These are phyloP conservation scores for Populus alba DNA, from an alignment of 345 rosid genomes.

Conservation along the genomic window DNA sequence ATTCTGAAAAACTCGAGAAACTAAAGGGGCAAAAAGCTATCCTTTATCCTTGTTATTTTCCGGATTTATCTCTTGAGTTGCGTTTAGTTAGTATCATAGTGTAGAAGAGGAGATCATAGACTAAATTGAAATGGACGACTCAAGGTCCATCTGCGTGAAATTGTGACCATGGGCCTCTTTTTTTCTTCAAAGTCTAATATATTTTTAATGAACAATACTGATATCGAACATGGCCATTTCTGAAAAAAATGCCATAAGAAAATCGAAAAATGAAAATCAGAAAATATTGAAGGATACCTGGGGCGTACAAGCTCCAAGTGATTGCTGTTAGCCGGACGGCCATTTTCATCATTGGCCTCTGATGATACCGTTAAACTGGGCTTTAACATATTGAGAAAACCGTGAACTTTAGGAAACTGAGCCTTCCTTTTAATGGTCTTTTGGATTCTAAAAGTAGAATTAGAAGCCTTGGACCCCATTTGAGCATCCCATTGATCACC, in stretches of 20 bases:
- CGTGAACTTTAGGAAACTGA: conserved; percentile 25
- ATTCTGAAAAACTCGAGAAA: not conserved
- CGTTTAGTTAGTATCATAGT: too few species aligned
- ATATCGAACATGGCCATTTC: not conserved
- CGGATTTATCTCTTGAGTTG: too few species aligned
- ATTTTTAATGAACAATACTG: not conserved
- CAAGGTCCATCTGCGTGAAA: not conserved
- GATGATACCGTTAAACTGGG: conserved; percentile 13
- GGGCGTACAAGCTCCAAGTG: not conserved
- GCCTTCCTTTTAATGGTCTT: conserved; percentile 6
- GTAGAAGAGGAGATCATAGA: not conserved
- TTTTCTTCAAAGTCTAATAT: not conserved
- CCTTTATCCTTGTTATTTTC: not conserved
- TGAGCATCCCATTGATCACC: not conserved
- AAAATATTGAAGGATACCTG: conserved; percentile 16
- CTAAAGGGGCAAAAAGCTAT: not conserved
- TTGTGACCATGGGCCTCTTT: not conserved
- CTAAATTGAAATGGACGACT: not conserved
- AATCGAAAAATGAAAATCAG: not conserved
- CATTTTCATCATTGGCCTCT: not conserved
- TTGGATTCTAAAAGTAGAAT: not conserved
- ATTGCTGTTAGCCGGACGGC: not conserved
- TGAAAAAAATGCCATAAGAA: not conserved
- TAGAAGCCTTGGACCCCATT: not conserved
- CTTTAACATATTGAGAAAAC: conserved; percentile 6